phyloP scores from a whole-genome alignment of 768 basidiomycete species.

The Leccinum disarticulatum region DNA sequence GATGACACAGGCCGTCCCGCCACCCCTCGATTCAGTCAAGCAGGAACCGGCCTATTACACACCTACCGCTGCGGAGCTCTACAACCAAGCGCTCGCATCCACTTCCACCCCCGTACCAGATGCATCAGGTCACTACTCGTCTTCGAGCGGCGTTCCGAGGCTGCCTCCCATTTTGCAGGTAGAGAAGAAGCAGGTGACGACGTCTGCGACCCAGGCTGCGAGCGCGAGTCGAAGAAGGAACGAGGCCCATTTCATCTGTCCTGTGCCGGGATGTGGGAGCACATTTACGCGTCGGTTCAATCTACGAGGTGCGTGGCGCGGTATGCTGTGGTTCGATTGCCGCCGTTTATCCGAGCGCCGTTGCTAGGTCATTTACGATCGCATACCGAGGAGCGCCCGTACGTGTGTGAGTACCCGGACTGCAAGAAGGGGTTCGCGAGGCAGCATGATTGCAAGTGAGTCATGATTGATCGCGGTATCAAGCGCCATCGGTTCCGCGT shows the following conservation, averaged over 20 bases:
- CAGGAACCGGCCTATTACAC: conserved; percentile 47
- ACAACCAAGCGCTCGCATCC: conserved; percentile 44
- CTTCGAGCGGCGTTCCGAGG: conserved; percentile 40
- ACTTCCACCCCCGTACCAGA: conserved; percentile 25
- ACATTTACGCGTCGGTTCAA: conserved; percentile 97
- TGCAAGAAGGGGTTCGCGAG: conserved; percentile 95
- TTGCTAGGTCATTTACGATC: conserved; percentile 83
- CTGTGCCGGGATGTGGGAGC: conserved; percentile 92
- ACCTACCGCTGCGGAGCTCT: conserved; percentile 55
- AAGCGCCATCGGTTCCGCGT: not conserved
- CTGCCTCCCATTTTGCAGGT: conserved; percentile 87
- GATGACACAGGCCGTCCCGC: conserved; percentile 19
- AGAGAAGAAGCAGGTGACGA: conserved; percentile 94
- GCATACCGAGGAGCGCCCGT: conserved; percentile 94
- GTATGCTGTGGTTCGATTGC: conserved; percentile 1
- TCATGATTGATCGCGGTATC: conserved; percentile 23
- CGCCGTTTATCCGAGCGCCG: conserved; percentile 2
- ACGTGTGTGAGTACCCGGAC: conserved; percentile 90
- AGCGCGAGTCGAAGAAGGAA: conserved; percentile 87
- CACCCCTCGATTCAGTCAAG: conserved; percentile 34
- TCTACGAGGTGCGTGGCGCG: conserved; percentile 58
- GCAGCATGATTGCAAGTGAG: conserved; percentile 96
- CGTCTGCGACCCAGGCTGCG: conserved; percentile 88
- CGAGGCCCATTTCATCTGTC: conserved; percentile 90
- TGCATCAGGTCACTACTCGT: conserved; percentile 30